Evolutionary conservation across 768 basidiomycete species (phyloP).

Genomic region (Kockovaella imperatae): DNA sequence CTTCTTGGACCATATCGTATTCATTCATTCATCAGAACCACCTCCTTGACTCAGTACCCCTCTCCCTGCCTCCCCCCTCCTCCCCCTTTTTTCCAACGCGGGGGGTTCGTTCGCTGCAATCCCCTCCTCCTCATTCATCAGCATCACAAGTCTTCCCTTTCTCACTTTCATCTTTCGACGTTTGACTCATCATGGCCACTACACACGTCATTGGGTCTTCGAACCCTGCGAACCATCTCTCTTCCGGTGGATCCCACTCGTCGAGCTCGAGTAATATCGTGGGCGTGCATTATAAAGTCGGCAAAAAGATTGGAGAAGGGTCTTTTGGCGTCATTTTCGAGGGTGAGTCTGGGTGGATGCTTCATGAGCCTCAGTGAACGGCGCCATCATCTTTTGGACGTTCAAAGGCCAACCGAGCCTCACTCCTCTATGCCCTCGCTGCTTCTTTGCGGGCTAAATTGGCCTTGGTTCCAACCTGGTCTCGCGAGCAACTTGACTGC

Average conservation of each 20-base stretch:
- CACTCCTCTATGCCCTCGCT: no score
- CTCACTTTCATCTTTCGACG: neutral
- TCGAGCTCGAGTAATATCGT: slow-evolving; percentile 53
- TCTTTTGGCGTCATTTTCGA: slow-evolving; percentile 93
- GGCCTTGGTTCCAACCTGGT: no score
- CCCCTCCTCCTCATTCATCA: neutral
- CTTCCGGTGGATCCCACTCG: slow-evolving; percentile 31
- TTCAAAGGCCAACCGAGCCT: no score
- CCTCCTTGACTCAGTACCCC: neutral
- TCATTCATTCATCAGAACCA: neutral
- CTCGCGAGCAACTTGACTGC: no score
- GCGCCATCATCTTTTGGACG: slow-evolving; percentile 47
- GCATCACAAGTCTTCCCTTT: neutral
- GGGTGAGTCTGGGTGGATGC: slow-evolving; percentile 74
- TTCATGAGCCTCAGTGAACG: no score
- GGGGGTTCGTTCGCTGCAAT: neutral
- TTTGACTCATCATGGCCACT: slow-evolving; percentile 29
- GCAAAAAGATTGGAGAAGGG: slow-evolving; percentile 98
- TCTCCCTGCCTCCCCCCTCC: neutral
- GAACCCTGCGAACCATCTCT: slow-evolving; percentile 32
- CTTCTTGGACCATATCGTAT: neutral
- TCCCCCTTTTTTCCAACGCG: neutral
- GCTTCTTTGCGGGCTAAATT: no score
- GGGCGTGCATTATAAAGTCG: slow-evolving; percentile 94
- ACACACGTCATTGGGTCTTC: slow-evolving; percentile 42